phyloP scores from a whole-genome alignment of 805 yeast genomes.

The Blastobotrys robertii region DNA sequence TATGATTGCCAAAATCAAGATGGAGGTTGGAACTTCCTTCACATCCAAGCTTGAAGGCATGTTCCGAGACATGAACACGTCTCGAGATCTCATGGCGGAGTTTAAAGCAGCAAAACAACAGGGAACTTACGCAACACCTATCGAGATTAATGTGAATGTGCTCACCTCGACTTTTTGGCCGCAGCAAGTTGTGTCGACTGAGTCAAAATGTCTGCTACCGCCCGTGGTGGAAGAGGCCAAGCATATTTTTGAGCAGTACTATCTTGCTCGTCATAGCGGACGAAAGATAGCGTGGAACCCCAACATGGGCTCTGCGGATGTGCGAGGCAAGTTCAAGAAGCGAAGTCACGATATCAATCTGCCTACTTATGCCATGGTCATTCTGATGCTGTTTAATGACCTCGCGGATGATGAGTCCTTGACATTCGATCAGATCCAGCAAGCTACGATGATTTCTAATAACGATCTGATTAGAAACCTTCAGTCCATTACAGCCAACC shows the following conservation, averaged over 20 bases:
- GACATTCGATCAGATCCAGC: slow-evolving; percentile 51
- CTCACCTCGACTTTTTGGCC: slow-evolving; percentile 66
- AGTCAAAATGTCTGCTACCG: slow-evolving; percentile 29
- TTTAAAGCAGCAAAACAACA: slow-evolving; percentile 24
- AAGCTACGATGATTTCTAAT: slow-evolving; percentile 61
- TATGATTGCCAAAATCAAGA: slow-evolving; percentile 56
- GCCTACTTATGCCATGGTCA: slow-evolving; percentile 72
- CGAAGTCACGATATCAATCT: slow-evolving; percentile 68
- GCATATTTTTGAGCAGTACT: slow-evolving; percentile 41
- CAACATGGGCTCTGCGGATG: slow-evolving; percentile 72
- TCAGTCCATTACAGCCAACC: slow-evolving; percentile 77
- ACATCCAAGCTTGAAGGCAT: slow-evolving; percentile 76
- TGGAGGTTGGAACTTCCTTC: slow-evolving; percentile 71
- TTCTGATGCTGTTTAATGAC: slow-evolving; percentile 64
- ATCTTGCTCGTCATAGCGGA: slow-evolving; percentile 43
- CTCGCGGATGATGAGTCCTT: slow-evolving; percentile 35
- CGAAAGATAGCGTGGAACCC: slow-evolving; percentile 70
- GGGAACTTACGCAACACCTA: slow-evolving; percentile 16
- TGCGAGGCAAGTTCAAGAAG: slow-evolving; percentile 58
- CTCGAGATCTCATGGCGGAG: slow-evolving; percentile 38
- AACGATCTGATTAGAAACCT: slow-evolving; percentile 66
- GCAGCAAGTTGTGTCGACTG: slow-evolving; percentile 32
- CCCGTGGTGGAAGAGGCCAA: slow-evolving; percentile 34
- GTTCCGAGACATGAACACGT: slow-evolving; percentile 67
- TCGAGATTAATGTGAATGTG: slow-evolving; percentile 41